Percentiles rank a stretch among this genome's conserved stretches.
phyloP scores from a whole-genome alignment of 176 grass and related monocot genomes.

The Rhynchospora pubera region DNA sequence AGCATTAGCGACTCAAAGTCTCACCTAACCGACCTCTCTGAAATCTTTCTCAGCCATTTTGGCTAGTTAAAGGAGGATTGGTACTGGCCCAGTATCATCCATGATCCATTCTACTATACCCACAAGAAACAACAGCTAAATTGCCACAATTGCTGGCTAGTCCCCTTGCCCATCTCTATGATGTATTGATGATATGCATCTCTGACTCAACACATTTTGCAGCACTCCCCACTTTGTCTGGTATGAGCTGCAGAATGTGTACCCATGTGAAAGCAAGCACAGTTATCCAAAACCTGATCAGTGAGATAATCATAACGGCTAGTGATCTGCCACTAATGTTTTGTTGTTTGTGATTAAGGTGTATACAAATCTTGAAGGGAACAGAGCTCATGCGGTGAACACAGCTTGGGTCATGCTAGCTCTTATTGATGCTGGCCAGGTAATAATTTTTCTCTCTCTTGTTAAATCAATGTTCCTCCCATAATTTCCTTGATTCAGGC shows the following conservation, averaged over 20 bases:
- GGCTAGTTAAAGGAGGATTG: not conserved
- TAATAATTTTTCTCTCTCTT: constrained; percentile 16
- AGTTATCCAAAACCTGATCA: not conserved
- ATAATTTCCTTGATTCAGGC: not conserved
- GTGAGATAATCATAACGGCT: not conserved
- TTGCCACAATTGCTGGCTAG: not conserved
- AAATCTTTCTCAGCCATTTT: not conserved
- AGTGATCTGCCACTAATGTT: not conserved
- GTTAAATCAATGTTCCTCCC: not conserved
- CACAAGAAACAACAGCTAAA: not conserved
- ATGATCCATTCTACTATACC: not conserved
- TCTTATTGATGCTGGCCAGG: constrained; percentile 85
- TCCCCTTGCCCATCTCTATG: not conserved
- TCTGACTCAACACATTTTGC: not conserved
- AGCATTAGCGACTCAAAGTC: not conserved
- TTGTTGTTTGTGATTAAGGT: constrained; percentile 40
- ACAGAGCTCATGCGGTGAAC: constrained; percentile 67
- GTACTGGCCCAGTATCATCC: not conserved
- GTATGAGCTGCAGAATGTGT: not conserved
- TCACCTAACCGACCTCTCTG: not conserved
- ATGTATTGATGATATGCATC: not conserved
- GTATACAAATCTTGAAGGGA: constrained; percentile 80
- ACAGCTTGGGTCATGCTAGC: constrained; percentile 83
- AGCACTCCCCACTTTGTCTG: not conserved
- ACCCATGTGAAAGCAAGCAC: not conserved